Conservation (phyloP, 1,284 basidiomycete genomes). For the Cystobasidium sp. region DNA sequence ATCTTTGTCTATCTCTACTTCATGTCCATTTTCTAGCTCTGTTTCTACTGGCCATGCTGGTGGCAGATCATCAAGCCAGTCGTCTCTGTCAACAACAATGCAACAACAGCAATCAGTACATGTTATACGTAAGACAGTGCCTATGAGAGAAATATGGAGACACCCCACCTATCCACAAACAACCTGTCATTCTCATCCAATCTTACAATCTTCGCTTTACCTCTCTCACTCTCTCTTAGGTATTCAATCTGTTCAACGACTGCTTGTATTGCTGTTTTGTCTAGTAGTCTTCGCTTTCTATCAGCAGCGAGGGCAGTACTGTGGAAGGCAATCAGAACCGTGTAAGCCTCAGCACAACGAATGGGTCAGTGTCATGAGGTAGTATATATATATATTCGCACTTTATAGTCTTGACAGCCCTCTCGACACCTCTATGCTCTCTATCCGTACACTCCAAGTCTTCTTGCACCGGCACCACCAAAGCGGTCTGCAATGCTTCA, state of each 20-base stretch:
- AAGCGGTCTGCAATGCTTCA: constrained; percentile 3
- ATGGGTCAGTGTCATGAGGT: not conserved
- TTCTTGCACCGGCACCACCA: constrained; percentile 9
- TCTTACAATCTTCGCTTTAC: constrained; percentile 16
- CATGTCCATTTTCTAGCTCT: constrained; percentile 8
- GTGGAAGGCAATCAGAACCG: not conserved
- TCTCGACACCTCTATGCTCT: constrained; percentile 20
- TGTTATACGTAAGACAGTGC: not conserved
- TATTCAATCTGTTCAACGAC: constrained; percentile 37
- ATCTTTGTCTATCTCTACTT: constrained; percentile 7
- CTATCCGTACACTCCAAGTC: not conserved
- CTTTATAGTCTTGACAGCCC: constrained; percentile 28
- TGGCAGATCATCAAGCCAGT: constrained; percentile 38
- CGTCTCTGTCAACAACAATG: constrained; percentile 15
- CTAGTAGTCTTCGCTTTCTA: constrained; percentile 9
- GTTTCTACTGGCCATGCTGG: constrained; percentile 14
- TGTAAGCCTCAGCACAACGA: too few relatives aligned
- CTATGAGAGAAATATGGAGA: not conserved
- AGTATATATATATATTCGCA: not conserved
- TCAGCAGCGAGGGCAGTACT: constrained; percentile 14
- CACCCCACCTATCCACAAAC: constrained; percentile 35
- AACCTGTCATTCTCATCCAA: constrained; percentile 11
- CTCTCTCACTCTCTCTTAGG: constrained; percentile 6
- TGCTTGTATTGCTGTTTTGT: constrained; percentile 15
- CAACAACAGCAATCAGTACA: not conserved